These are phyloP conservation scores for Eucalyptus grandis DNA, from an alignment of 345 rosid species.

Conservation along the genomic window DNA sequence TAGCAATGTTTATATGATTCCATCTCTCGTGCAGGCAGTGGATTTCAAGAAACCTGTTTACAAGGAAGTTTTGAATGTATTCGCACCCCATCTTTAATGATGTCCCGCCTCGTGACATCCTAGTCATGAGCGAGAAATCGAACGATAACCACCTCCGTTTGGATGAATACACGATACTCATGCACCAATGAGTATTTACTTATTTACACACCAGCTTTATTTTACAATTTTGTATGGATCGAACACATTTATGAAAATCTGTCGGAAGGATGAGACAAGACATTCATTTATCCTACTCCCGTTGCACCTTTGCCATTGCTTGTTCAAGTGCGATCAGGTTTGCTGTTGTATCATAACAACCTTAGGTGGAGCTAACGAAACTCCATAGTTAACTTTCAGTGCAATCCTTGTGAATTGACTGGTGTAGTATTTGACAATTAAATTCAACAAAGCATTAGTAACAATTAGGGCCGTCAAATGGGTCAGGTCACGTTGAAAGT, in stretches of 20 bases:
- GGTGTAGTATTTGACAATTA: neutral
- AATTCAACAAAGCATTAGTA: neutral
- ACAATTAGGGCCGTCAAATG: too few relatives aligned
- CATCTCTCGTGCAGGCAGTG: slow-evolving; percentile 46
- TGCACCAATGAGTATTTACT: neutral
- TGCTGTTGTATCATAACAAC: neutral
- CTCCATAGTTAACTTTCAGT: neutral
- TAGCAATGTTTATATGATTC: neutral
- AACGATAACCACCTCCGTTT: neutral
- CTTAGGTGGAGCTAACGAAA: neutral
- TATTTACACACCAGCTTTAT: neutral
- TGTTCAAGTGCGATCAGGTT: neutral
- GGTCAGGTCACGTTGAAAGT: too few relatives aligned
- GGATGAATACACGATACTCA: neutral
- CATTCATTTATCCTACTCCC: neutral
- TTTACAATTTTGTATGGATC: neutral
- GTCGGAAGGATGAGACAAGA: neutral
- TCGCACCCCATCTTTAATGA: slow-evolving; percentile 46
- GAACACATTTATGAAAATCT: neutral
- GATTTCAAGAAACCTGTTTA: slow-evolving; percentile 90
- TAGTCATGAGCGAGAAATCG: neutral
- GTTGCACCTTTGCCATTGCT: neutral
- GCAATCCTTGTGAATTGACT: neutral
- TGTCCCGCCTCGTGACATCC: neutral
- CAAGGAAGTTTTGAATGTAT: slow-evolving; percentile 55